Conservation (phyloP, 2,329 filamentous ascomycete genomes). For the Chrysosporium queenslandicum region DNA sequence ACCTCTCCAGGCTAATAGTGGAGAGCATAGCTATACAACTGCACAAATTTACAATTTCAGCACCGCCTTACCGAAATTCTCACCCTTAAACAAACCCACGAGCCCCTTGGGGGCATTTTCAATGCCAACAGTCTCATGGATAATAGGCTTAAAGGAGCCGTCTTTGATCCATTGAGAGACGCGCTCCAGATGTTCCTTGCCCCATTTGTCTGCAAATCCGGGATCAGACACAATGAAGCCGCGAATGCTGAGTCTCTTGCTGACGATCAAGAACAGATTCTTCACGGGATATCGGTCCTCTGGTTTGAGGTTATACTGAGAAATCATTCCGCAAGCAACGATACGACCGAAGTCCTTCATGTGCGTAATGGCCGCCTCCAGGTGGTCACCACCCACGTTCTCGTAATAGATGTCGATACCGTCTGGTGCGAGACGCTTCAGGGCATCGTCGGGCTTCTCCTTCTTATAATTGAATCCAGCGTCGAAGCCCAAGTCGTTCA, state of each 20-base stretch:
- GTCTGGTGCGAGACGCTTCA: conserved; percentile 60
- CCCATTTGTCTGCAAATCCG: conserved; percentile 57
- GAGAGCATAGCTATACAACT: background rate
- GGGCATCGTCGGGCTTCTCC: conserved; percentile 57
- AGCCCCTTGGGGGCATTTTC: conserved; percentile 66
- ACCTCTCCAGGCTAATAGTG: too few species aligned
- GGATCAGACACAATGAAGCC: conserved; percentile 65
- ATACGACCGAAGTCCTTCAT: conserved; percentile 60
- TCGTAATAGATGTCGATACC: conserved; percentile 79
- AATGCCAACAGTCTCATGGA: conserved; percentile 62
- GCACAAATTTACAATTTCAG: conserved; percentile 52
- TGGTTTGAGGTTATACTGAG: conserved; percentile 58
- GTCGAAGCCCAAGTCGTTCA: conserved; percentile 59
- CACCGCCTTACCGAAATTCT: conserved; percentile 81
- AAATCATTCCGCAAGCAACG: conserved; percentile 58
- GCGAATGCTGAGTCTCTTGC: conserved; percentile 56
- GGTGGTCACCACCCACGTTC: conserved; percentile 66
- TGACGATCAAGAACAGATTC: conserved; percentile 55
- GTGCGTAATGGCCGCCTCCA: conserved; percentile 55
- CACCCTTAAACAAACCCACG: conserved; percentile 62
- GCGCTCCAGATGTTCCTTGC: conserved; percentile 62
- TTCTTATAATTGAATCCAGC: conserved; percentile 82
- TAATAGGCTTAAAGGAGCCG: conserved; percentile 61
- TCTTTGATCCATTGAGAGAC: conserved; percentile 67
- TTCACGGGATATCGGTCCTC: conserved; percentile 55